Base-by-base conservation (phyloP, 176 grass and related monocot genomes). In the Areca catechu region DNA sequence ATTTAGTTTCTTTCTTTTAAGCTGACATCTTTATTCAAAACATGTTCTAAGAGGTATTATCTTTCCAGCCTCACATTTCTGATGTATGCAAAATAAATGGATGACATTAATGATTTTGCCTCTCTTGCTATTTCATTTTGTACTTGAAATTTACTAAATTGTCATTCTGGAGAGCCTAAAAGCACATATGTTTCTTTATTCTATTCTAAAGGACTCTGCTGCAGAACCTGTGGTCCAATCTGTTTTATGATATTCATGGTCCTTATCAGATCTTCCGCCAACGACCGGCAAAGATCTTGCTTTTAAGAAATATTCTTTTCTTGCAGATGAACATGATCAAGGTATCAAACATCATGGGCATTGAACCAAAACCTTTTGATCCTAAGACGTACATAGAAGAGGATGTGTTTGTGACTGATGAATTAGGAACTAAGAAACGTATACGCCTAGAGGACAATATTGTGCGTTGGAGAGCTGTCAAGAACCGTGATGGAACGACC, bases 321-420 rank as follows among this genome's bases (percentile, higher is more conserved):
- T 56, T 89, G 72, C 83, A 97, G 92, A 91, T 88, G 83, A 97
- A 97, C 70, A 69, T 91, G 53, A 88, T 97, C 63, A 97, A 97
- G 83, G 92, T 97, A 15, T 97, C 92, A 52, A 97, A 97, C 66
- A 97, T 97, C 60, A 91, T 97, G 92, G 87, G 87, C 54, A 91
- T 97, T 47, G 86, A 97, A 57, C 73, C 83, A 51, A 97, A 84
- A 69, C 75, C 86, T 30, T 97, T 97, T 68, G 80, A 97, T 73
- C 83, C 80, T 7, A 97, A 97, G 71, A 91, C 92, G 24, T 90
- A 84, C 43, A 86, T 85, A 19, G 92, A 96, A 71, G 92, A 96
- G 66, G 92, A 96, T 84, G 86, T 72, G 69, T 96, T 85, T 27
- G 71, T 96, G 37, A 88, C 83, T 56, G 92, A 97, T 87, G 92